These are phyloP conservation scores for Rutstroemia sp. DNA, from an alignment of 2,329 filamentous ascomycete genomes.

Conservation along the genomic window DNA sequence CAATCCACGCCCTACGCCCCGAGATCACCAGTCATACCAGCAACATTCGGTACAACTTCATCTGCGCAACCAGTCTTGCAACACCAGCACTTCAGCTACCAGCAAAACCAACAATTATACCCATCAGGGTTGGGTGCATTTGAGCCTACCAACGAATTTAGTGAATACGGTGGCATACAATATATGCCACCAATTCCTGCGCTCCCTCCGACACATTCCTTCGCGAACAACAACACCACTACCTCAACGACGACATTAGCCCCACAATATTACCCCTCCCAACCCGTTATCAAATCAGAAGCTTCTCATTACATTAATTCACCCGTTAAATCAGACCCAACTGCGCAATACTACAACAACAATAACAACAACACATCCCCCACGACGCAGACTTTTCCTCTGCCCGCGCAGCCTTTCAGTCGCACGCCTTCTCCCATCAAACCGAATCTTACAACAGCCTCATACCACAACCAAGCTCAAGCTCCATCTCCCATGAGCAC, in stretches of 20 bases:
- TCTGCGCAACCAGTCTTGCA: conserved; percentile 10
- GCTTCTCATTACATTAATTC: background rate
- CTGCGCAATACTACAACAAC: background rate
- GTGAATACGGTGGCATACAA: conserved; percentile 13
- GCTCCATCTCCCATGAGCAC: background rate
- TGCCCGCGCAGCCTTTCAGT: background rate
- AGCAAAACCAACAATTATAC: conserved; percentile 13
- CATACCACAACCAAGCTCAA: background rate
- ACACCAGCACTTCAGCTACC: conserved; percentile 18
- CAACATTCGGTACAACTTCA: conserved; percentile 15
- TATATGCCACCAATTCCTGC: conserved; percentile 27
- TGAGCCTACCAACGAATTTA: conserved; percentile 6
- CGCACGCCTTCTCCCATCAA: background rate
- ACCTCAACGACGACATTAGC: conserved; percentile 1
- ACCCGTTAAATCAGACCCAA: background rate
- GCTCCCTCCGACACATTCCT: conserved; percentile 21
- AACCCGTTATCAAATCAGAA: conserved; percentile 13
- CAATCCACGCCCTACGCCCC: conserved; percentile 20
- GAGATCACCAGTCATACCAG: conserved; percentile 23
- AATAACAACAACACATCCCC: background rate
- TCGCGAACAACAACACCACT: conserved; percentile 6
- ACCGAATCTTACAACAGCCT: background rate
- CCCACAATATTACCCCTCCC: conserved; percentile 8
- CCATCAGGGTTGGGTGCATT: background rate
- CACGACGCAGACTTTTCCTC: background rate